These are phyloP conservation scores for Spathaspora sp. DNA, from an alignment of 805 yeast species.

Conservation along the genomic window DNA sequence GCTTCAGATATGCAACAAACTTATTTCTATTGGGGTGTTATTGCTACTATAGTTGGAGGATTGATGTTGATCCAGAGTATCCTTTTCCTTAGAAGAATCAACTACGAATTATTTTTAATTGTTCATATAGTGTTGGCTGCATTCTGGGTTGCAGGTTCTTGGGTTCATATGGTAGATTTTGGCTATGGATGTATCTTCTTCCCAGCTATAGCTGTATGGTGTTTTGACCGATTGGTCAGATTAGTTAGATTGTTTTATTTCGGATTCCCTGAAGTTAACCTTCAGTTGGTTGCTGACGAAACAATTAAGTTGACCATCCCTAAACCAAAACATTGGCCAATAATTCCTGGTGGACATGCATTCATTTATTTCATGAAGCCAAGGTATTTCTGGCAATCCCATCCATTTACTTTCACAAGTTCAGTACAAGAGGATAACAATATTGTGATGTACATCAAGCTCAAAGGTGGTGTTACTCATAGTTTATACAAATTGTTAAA, in stretches of 20 bases:
- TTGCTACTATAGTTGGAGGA: slow-evolving; percentile 34
- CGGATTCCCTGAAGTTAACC: slow-evolving; percentile 32
- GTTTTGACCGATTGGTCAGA: slow-evolving; percentile 30
- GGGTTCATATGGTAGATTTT: slow-evolving; percentile 37
- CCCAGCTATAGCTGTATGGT: slow-evolving; percentile 34
- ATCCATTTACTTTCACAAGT: slow-evolving; percentile 37
- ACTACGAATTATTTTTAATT: slow-evolving; percentile 34
- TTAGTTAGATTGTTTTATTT: slow-evolving; percentile 24
- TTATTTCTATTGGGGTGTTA: slow-evolving; percentile 31
- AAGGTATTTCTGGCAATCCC: slow-evolving; percentile 41
- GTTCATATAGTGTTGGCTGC: slow-evolving; percentile 35
- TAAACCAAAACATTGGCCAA: slow-evolving; percentile 33
- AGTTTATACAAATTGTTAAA: slow-evolving; percentile 24
- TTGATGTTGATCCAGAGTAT: slow-evolving; percentile 28
- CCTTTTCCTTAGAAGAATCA: slow-evolving; percentile 28
- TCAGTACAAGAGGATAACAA: slow-evolving; percentile 16
- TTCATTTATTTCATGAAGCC: slow-evolving; percentile 34
- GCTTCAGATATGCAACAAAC: slow-evolving; percentile 12
- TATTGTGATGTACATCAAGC: slow-evolving; percentile 30
- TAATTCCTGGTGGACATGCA: slow-evolving; percentile 40
- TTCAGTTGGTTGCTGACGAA: slow-evolving; percentile 29
- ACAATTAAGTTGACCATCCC: slow-evolving; percentile 35
- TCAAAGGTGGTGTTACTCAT: slow-evolving; percentile 35
- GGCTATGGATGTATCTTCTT: slow-evolving; percentile 28
- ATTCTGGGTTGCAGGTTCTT: slow-evolving; percentile 41